phyloP scores from a whole-genome alignment of 257 asterid species.

The Marsdenia floribunda region DNA sequence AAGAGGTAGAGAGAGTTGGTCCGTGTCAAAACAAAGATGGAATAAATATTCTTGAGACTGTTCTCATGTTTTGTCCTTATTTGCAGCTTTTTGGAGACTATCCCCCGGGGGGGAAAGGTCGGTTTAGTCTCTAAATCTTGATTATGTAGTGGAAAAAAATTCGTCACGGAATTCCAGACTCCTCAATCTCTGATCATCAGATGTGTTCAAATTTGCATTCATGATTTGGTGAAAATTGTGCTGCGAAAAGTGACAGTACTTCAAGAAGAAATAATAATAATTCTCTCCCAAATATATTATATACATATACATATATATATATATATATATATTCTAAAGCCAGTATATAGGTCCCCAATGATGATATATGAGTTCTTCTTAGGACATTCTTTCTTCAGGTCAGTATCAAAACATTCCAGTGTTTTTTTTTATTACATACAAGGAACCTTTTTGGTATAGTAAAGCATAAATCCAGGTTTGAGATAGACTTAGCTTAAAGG shows the following conservation, averaged over 20 bases:
- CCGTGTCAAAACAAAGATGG: conserved; percentile 36
- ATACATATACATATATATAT: no score
- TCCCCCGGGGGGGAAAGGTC: conserved; percentile 17
- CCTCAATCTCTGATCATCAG: conserved; percentile 3
- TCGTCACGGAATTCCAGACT: conserved; percentile 33
- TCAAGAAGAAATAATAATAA: background rate
- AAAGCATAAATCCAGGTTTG: background rate
- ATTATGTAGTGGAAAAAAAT: conserved; percentile 20
- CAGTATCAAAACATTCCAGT: conserved; percentile 33
- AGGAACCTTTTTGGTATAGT: background rate
- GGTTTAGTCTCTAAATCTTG: conserved; percentile 32
- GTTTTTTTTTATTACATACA: background rate
- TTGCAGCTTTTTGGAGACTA: conserved; percentile 38
- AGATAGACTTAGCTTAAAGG: background rate
- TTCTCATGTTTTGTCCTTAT: conserved; percentile 44
- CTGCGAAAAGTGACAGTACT: background rate
- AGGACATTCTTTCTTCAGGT: conserved; percentile 24
- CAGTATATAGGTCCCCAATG: conserved; percentile 5
- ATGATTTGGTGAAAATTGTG: conserved; percentile 19
- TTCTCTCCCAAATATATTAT: no score
- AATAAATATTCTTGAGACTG: conserved; percentile 40
- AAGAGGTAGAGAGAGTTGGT: conserved; percentile 10
- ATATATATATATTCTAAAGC: background rate
- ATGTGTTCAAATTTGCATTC: conserved; percentile 35
- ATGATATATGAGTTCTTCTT: conserved; percentile 19